Conservation (phyloP, 2,329 filamentous ascomycete species). For the Colletotrichum tofieldiae region DNA sequence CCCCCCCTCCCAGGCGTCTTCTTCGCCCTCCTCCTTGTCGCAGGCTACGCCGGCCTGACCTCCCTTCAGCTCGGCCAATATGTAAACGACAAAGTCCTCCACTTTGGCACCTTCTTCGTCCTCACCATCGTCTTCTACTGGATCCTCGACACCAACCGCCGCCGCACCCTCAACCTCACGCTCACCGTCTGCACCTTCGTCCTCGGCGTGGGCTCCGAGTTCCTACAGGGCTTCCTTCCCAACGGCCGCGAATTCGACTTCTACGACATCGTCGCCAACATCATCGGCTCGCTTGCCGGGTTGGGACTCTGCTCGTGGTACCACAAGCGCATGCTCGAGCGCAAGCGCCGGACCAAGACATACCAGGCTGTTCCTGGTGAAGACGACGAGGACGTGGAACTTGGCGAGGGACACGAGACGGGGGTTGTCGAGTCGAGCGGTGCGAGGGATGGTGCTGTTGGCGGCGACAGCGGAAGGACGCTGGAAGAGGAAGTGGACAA, state of each 20-base stretch:
- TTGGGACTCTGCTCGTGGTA: constrained; percentile 89
- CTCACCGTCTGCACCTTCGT: constrained; percentile 82
- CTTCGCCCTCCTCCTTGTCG: constrained; percentile 78
- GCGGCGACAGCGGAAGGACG: constrained; percentile 46
- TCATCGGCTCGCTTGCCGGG: constrained; percentile 82
- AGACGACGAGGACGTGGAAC: constrained; percentile 79
- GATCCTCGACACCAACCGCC: constrained; percentile 92
- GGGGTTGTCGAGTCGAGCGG: constrained; percentile 64
- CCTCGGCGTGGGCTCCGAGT: constrained; percentile 81
- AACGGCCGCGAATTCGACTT: constrained; percentile 82
- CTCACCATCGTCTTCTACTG: constrained; percentile 95
- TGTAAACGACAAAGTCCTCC: constrained; percentile 92
- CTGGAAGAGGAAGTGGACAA: constrained; percentile 91
- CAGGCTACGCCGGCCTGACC: constrained; percentile 86
- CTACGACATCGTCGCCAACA: constrained; percentile 90
- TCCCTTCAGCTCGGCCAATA: constrained; percentile 68
- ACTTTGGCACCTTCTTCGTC: constrained; percentile 90
- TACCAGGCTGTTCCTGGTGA: constrained; percentile 80
- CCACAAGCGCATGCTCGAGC: constrained; percentile 94
- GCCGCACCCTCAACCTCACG: constrained; percentile 88
- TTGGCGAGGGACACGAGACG: constrained; percentile 80
- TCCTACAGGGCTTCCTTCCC: constrained; percentile 82
- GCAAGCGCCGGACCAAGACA: constrained; percentile 81
- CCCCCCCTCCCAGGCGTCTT: constrained; percentile 72
- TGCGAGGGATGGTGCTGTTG: constrained; percentile 47